Conservation (phyloP, 306 rosid genomes). For the Begonia loranthoides region DNA sequence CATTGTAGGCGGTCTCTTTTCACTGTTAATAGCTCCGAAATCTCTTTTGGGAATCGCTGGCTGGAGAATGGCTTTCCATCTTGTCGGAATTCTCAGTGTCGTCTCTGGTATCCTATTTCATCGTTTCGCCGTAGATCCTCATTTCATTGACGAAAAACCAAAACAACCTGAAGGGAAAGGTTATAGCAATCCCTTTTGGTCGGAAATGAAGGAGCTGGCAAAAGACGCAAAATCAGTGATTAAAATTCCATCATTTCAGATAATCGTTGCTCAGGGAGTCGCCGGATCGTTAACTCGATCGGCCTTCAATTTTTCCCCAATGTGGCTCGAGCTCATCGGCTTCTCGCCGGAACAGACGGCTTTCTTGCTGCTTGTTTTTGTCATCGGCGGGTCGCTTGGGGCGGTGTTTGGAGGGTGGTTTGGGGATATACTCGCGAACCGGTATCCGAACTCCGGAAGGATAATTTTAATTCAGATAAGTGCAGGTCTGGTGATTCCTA, state of each 20-base stretch:
- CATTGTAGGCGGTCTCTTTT: constrained; percentile 56
- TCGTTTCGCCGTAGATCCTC: constrained; percentile 61
- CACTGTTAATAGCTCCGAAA: constrained; percentile 55
- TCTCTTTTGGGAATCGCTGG: constrained; percentile 65
- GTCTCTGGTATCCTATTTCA: constrained; percentile 45
- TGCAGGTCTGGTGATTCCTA: neutral
- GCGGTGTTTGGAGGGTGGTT: constrained; percentile 65
- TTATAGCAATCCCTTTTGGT: constrained; percentile 16
- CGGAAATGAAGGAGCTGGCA: constrained; percentile 34
- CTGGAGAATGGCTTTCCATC: constrained; percentile 77
- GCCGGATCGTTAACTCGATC: constrained; percentile 87
- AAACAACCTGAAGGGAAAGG: constrained; percentile 5
- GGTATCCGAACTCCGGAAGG: neutral
- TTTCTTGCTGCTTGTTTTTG: constrained; percentile 44
- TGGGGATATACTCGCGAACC: constrained; percentile 49
- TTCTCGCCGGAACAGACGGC: constrained; percentile 67
- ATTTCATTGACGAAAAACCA: constrained; percentile 18
- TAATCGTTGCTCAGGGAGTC: constrained; percentile 85
- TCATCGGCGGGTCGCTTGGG: constrained; percentile 56
- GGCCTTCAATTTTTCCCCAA: constrained; percentile 57
- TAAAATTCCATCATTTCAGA: constrained; percentile 62
- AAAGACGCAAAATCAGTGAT: constrained; percentile 58
- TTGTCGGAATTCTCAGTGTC: constrained; percentile 63
- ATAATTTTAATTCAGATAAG: neutral
- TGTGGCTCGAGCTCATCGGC: constrained; percentile 85